Evolutionary conservation across 2,329 filamentous ascomycete species (phyloP).

Genomic region (Lasiodiplodia hormozganensis): DNA sequence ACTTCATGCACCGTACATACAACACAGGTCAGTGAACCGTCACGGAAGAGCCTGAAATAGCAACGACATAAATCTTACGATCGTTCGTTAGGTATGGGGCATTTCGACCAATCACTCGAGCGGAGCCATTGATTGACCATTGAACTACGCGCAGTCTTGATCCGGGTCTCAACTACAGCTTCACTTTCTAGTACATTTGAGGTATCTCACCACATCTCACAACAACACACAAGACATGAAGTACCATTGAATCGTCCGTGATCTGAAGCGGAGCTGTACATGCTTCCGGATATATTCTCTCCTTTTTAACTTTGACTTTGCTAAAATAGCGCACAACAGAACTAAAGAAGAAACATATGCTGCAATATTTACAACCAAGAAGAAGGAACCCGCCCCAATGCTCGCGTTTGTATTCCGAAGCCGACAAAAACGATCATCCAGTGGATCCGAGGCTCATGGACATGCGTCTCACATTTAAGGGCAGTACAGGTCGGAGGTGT

Average conservation of each 20-base stretch:
- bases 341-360: background rate
- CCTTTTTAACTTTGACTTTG: background rate
- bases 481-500: constrained; percentile 26
- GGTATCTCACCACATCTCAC: background rate
- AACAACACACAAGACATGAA: background rate
- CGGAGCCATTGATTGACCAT: no score
- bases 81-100: no score
- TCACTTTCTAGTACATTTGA: background rate
- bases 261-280: background rate
- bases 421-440: background rate
- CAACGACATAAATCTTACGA: background rate
- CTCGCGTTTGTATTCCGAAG: background rate
- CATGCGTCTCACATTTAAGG: background rate
- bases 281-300: background rate
- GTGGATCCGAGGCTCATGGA: no score
- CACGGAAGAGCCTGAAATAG: background rate
- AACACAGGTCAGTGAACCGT: background rate
- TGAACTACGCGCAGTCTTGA: no score
- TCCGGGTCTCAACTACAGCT: background rate
- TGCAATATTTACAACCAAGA: background rate
- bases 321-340: background rate
- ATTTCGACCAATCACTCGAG: no score
- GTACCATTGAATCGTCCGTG: background rate
- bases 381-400: background rate
- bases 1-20: background rate